Evolutionary conservation across 306 rosid genomes (phyloP), one percentile per base, ranked within the genome.

Genomic region (Vicia faba): DNA sequence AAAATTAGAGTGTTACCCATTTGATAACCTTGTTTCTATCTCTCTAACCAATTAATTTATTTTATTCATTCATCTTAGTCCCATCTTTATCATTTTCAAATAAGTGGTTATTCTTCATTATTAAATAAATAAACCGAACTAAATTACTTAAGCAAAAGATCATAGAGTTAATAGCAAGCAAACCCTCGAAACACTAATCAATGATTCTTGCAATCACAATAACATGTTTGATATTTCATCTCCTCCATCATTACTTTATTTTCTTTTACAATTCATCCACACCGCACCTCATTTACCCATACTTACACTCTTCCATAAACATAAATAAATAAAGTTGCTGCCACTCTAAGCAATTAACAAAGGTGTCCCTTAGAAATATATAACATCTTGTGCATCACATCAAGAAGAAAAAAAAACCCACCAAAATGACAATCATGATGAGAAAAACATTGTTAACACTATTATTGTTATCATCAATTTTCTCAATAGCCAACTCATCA

Each of bases 401-500:
- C 76, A 66, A 74, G 66, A 58, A 66, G 51, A 35, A 40, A 28
- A 62, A 12, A 19, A 38, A 5, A 60, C 19, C 2, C 39, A 50
- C 33, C 36, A 69, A 54, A 69, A 60, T 70, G 80, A 44, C 68
- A 65, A 81, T 65, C 39, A 81, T 68, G 46, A 81, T 78, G 70
- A 73, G 19, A 66, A 83, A 58, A 45, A 66, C 72, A 14, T 26
- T 80, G 54, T 36, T 76, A 0, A 11, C 67, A 33, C 43, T 83
- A 29, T 5, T 71, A 28, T 33, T 83, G 35, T 57, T 79, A 15
- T 78, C 75, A n/a, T 65, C 80, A 65, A 11, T 70, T 38, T 61
- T 83, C 71, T 76, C 77, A 48, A 65, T 71, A 18, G 89, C 79
- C 11, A 16, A 75, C 10, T 72, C 95, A 16, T 70, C 48, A 75